These are phyloP conservation scores for Geotrichum candidum DNA, from an alignment of 1,139 yeast genomes.

Conservation along the genomic window DNA sequence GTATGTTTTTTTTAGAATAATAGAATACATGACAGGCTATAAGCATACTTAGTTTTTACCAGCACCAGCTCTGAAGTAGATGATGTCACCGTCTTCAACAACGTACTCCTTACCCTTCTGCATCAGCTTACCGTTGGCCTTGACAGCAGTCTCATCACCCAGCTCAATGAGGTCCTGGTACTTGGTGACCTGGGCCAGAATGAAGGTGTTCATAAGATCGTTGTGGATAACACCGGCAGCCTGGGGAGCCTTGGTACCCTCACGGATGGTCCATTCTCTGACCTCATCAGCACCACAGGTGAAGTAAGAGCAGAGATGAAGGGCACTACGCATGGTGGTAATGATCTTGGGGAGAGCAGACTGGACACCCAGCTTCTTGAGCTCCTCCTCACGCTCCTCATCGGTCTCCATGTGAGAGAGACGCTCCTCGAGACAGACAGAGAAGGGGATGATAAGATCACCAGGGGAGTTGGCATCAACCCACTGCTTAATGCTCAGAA, in stretches of 20 bases:
- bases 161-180: constrained; percentile 76
- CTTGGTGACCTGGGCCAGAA: constrained; percentile 81
- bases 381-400: constrained; percentile 88
- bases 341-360: constrained; percentile 88
- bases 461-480: constrained; percentile 91
- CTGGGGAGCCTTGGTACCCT: constrained; percentile 75
- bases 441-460: constrained; percentile 88
- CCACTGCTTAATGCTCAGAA: constrained; percentile 92
- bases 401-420: constrained; percentile 82
- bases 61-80: constrained; percentile 93
- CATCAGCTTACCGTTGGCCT: constrained; percentile 87
- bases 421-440: constrained; percentile 89
- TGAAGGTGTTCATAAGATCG: constrained; percentile 77
- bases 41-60: constrained; percentile 58
- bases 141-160: constrained; percentile 79
- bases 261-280: constrained; percentile 84
- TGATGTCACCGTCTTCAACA: constrained; percentile 86
- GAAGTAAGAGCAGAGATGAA: constrained; percentile 75
- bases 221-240: constrained; percentile 95
- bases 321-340: constrained; percentile 57
- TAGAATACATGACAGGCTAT: background rate
- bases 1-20: background rate
- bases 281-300: constrained; percentile 90
- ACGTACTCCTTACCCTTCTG: constrained; percentile 97
- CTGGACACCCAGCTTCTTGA: constrained; percentile 75